phyloP scores from a whole-genome alignment of 2,329 filamentous ascomycete species.

The Ophiostoma sp. region DNA sequence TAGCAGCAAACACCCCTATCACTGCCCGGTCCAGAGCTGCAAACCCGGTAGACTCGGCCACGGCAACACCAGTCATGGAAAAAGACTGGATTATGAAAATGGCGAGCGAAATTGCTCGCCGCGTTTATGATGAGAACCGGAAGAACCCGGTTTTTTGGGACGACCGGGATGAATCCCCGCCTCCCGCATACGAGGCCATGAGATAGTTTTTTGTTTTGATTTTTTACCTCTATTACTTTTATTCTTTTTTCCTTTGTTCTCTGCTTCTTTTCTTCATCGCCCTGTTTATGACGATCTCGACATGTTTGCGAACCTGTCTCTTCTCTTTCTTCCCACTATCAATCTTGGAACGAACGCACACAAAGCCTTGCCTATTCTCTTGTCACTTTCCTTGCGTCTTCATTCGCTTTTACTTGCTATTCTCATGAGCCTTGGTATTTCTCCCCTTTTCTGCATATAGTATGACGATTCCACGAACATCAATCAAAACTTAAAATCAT shows the following conservation, averaged over 20 bases:
- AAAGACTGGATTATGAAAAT: slow-evolving; percentile 90
- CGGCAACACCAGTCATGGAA: slow-evolving; percentile 54
- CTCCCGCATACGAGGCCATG: slow-evolving; percentile 53
- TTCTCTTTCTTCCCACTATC: not conserved
- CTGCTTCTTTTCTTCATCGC: slow-evolving; percentile 6
- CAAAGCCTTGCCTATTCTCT: not conserved
- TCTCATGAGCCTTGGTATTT: not conserved
- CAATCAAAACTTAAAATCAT: not conserved
- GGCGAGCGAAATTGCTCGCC: slow-evolving; percentile 81
- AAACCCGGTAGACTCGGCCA: not conserved
- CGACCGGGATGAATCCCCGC: slow-evolving; percentile 52
- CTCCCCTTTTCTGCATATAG: slow-evolving; percentile 11
- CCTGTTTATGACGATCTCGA: slow-evolving; percentile 12
- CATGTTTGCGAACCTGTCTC: too few species aligned
- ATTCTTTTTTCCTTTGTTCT: slow-evolving; percentile 17
- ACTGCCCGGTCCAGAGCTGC: not conserved
- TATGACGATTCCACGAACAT: slow-evolving; percentile 5
- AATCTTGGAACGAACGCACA: not conserved
- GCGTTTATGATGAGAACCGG: slow-evolving; percentile 81
- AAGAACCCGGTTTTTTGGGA: slow-evolving; percentile 49
- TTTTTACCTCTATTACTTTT: slow-evolving; percentile 3
- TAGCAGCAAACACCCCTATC: slow-evolving; percentile 12
- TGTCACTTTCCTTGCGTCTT: not conserved
- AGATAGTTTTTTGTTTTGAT: slow-evolving; percentile 18
- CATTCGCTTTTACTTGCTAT: not conserved